Evolutionary conservation across 2,329 filamentous ascomycete species (phyloP), one percentile per base, ranked within the genome.

Genomic region (Venturia pyrina): DNA sequence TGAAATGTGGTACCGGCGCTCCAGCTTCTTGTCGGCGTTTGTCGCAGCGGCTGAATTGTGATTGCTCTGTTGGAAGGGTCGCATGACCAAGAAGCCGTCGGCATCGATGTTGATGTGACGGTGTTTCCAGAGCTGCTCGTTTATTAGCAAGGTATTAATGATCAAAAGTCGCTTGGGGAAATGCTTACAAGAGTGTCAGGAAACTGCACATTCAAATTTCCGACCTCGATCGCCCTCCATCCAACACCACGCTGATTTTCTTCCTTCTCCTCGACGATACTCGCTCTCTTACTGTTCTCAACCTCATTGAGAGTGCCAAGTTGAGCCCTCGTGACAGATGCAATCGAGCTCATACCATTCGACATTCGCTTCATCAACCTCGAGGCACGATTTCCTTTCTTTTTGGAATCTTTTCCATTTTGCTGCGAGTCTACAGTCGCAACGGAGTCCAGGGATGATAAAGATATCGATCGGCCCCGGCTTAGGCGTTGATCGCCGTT

Each of bases 191-290:
- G 82, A 65, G 91, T 96, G 74, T 98, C 93, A 0, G 95, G 95
- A 74, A 99, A 97, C 75, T 99, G 95, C 13, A 98, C 90, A 72
- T 99, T 98, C 69, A 99, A 88, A 72, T 97, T 91, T 62, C 93
- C 91, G 75, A 96, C 84, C 68, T 89, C 87, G 3, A 90, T 82
- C 34, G 88, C 82, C 64, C 87, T 79, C 44, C 78, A 78, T 62
- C 53, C 53, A 59, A 24, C 53, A 37, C 28, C 53, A 59, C 32
- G 53, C 7, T 37, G 53, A 6, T 59, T 37, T 21, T 59, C 53
- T 21, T 37, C 53, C 32, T 75, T 78, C 68, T 80, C 78, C 10
- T 75, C 70, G 17, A 76, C 69, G 21, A 71, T 70, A 19, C 76
- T 70, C 34, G 70, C 73, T 11, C 53, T 59, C 53, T 59, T 59